Base-by-base conservation (phyloP, 352 stramenopile genomes). In the Globisporangium heterothallicum region DNA sequence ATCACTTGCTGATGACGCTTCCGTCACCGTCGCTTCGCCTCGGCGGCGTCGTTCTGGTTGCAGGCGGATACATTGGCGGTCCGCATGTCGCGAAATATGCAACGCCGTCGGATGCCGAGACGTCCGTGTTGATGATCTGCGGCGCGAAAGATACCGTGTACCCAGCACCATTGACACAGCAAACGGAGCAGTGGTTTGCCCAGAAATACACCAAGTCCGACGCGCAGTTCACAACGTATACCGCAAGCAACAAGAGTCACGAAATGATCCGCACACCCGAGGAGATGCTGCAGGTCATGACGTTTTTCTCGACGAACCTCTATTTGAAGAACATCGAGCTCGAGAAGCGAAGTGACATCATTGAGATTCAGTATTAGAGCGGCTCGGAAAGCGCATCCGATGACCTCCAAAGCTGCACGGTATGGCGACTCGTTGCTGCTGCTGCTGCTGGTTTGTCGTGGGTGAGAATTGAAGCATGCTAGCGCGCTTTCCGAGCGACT, bases 241-340 rank as follows among this genome's bases (percentile, higher is more conserved):
- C 53, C 1, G 47, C 59, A 10, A 32, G 24, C n/a, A 51, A 61
- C 44, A 88, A 84, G 48, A 46, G 34, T 7, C 75, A 88, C 57
- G 64, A 64, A 3, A 86, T 86, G 78, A 66, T 88, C 38, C 51
- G 61, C 36, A 74, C 60, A 9, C 53, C 35, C 0, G 58, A 72
- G 6, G 74, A 88, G 45, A 86, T 85, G 74, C 72, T 56, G 29
- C 60, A 64, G 22, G 59, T 85, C 42, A 86, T 88, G 78, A 42
- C 47, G 30, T 86, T 85, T 58, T 79, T 88, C 44, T 68, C 74
- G 29, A 12, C 35, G 44, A 50, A 78, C 45, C 49, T 85, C 18
- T 74, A 70, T 49, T 53, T 84, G 25, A 72, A 73, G 45, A 72
- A 86, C 54, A 30, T 78, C 2, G 68, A 66, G 22, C 56, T 86